phyloP scores from a whole-genome alignment of 169 alveolate species.

The Plasmodium vinckei region DNA sequence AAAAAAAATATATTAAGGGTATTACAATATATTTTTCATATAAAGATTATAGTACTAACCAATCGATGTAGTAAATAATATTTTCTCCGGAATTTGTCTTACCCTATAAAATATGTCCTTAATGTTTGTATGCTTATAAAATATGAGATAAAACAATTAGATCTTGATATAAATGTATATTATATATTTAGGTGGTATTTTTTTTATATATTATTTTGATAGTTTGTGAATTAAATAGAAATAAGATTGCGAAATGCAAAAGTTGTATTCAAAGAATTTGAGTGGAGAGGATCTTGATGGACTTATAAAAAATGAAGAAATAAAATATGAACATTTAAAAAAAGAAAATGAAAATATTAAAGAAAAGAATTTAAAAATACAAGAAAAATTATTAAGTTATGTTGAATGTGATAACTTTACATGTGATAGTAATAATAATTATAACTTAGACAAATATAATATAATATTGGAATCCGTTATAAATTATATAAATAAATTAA shows the following conservation, averaged over 20 bases:
- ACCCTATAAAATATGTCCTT: too few species aligned
- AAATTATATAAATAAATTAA: slow-evolving; percentile 42
- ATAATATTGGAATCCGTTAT: slow-evolving; percentile 13
- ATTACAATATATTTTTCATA: too few species aligned
- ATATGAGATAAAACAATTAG: too few species aligned
- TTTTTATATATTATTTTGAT: background rate
- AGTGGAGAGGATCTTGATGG: slow-evolving; percentile 35
- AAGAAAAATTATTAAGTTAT: slow-evolving; percentile 17
- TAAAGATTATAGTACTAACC: too few species aligned
- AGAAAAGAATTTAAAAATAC: slow-evolving; percentile 49
- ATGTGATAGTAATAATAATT: slow-evolving; percentile 24
- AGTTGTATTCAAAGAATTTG: slow-evolving; percentile 39
- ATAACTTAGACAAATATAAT: slow-evolving; percentile 35
- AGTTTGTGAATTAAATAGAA: background rate
- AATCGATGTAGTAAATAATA: too few species aligned
- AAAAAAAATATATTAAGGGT: too few species aligned
- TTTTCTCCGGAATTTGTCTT: too few species aligned
- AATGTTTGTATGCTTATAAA: background rate
- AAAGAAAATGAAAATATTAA: slow-evolving; percentile 47
- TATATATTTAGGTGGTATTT: too few species aligned
- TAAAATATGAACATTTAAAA: slow-evolving; percentile 13
- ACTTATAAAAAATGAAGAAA: slow-evolving; percentile 32
- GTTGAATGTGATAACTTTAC: slow-evolving; percentile 26
- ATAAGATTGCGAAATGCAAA: background rate
- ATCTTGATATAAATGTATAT: too few species aligned